Evolutionary conservation across 176 grass and related monocot species (phyloP).

Genomic region (Oryza glaberrima): DNA sequence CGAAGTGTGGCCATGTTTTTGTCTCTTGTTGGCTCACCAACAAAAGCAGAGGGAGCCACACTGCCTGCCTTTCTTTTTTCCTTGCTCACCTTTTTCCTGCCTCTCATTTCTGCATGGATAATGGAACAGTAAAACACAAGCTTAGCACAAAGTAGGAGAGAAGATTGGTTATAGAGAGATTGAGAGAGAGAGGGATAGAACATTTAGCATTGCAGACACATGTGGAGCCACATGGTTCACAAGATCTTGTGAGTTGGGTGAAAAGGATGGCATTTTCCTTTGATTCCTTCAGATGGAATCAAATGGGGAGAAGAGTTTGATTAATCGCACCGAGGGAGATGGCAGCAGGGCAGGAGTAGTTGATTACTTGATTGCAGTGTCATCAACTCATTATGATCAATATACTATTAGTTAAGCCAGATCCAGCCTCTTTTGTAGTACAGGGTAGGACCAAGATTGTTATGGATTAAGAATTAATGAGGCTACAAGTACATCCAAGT

Average conservation of each 20-base stretch:
- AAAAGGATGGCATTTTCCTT: constrained; percentile 1
- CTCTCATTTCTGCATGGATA: background rate
- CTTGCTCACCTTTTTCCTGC: background rate
- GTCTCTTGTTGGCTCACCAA: constrained; percentile 33
- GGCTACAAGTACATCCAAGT: background rate
- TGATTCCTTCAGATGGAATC: background rate
- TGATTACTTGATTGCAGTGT: background rate
- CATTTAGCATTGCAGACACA: background rate
- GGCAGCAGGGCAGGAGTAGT: background rate
- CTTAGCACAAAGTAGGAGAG: constrained; percentile 39
- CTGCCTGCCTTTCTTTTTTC: background rate
- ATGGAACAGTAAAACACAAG: constrained; percentile 52
- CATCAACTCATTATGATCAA: background rate
- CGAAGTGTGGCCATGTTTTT: constrained; percentile 32
- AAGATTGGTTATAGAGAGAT: background rate
- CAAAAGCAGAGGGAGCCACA: background rate
- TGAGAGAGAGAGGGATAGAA: background rate
- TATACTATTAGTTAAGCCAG: background rate
- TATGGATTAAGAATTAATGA: background rate
- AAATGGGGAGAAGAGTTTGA: background rate
- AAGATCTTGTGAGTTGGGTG: background rate
- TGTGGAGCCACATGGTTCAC: constrained; percentile 2
- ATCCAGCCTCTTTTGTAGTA: constrained; percentile 4
- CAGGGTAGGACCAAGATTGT: background rate
- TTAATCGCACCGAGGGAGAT: background rate